Evolutionary conservation across 768 basidiomycete genomes (phyloP).

Genomic region (Pleurotus tuoliensis): DNA sequence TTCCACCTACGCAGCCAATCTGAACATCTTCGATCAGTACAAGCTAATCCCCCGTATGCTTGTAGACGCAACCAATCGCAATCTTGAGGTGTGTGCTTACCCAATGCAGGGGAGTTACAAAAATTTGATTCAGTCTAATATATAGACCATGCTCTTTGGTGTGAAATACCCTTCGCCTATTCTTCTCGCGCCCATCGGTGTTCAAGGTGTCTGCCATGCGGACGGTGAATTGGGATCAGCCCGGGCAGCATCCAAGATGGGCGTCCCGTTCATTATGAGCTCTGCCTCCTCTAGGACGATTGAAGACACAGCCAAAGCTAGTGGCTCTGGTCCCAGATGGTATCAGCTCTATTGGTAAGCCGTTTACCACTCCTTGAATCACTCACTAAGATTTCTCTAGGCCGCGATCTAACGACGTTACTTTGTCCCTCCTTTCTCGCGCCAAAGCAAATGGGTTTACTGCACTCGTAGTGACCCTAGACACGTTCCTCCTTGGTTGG

Average conservation of each 20-base stretch:
- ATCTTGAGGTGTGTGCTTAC: conserved; percentile 45
- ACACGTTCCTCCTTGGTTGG: conserved; percentile 73
- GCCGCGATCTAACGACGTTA: conserved; percentile 59
- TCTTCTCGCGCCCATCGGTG: conserved; percentile 72
- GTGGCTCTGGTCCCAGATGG: conserved; percentile 67
- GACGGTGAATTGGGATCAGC: conserved; percentile 74
- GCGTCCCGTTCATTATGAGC: conserved; percentile 71
- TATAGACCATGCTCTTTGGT: conserved; percentile 68
- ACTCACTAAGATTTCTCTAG: conserved; percentile 26
- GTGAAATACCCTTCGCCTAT: conserved; percentile 58
- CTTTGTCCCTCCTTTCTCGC: conserved; percentile 59
- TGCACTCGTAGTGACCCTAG: conserved; percentile 75
- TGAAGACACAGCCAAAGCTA: conserved; percentile 74
- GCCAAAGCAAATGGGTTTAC: conserved; percentile 65
- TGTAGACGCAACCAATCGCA: conserved; percentile 51
- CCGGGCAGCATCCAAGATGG: conserved; percentile 56
- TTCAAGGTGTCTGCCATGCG: conserved; percentile 68
- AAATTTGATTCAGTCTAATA: neutral
- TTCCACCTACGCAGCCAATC: conserved; percentile 66
- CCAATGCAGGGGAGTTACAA: neutral
- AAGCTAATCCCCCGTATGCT: conserved; percentile 83
- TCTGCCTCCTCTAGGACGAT: conserved; percentile 70
- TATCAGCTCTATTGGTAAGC: conserved; percentile 78
- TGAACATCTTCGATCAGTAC: conserved; percentile 58
- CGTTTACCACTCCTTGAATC: neutral